Evolutionary conservation across 352 stramenopile species (phyloP).

Genomic region (Phytophthora colocasiae): DNA sequence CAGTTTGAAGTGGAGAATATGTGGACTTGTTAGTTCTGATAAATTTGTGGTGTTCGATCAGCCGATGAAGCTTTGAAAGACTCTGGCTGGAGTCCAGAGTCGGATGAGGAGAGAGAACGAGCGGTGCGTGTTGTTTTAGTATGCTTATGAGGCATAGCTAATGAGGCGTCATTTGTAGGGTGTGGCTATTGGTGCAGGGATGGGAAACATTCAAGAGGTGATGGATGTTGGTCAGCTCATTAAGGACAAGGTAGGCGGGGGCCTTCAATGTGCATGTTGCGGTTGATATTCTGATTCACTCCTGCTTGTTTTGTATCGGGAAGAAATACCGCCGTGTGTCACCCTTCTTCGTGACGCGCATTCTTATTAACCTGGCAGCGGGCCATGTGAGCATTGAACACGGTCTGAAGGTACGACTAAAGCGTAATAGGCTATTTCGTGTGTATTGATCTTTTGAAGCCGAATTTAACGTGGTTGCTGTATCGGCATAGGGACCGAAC

Average conservation of each 20-base stretch:
- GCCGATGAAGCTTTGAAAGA: constrained; percentile 85
- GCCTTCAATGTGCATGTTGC: neutral
- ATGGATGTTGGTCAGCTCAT: constrained; percentile 77
- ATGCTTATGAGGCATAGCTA: neutral
- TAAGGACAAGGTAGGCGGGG: constrained; percentile 58
- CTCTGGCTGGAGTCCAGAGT: constrained; percentile 65
- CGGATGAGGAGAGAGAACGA: constrained; percentile 72
- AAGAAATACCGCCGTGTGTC: constrained; percentile 91
- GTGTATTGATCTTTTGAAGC: neutral
- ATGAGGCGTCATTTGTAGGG: constrained; percentile 42
- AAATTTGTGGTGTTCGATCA: constrained; percentile 24
- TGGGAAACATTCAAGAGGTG: constrained; percentile 89
- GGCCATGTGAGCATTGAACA: constrained; percentile 93
- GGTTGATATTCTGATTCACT: neutral
- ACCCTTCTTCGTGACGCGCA: constrained; percentile 94
- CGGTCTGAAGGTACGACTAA: constrained; percentile 73
- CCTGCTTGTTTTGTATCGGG: constrained; percentile 2
- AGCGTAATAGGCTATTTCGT: neutral
- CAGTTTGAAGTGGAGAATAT: neutral
- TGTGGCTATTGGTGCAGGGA: constrained; percentile 87
- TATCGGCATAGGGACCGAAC: constrained; percentile 89
- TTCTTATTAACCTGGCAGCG: constrained; percentile 94
- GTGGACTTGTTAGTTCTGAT: constrained; percentile 1
- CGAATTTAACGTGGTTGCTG: neutral
- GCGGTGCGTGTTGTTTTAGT: constrained; percentile 41